Evolutionary conservation across 805 yeast species (phyloP).

Genomic region (Myxozyma lipomycoides): DNA sequence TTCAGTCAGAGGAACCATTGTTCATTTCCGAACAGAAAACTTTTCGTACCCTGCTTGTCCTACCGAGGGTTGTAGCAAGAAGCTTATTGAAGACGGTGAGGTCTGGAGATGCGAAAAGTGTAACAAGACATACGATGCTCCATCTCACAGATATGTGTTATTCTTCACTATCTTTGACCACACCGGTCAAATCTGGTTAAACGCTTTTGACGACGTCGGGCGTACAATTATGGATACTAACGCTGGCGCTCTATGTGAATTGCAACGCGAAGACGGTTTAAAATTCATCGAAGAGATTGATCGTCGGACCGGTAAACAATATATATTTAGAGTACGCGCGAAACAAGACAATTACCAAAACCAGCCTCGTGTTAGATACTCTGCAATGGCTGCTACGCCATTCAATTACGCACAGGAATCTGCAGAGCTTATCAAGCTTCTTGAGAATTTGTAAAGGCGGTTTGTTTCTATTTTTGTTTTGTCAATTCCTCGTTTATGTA

Average conservation of each 20-base stretch:
- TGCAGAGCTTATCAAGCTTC: slow-evolving; percentile 22
- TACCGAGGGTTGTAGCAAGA: slow-evolving; percentile 72
- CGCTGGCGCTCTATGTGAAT: slow-evolving; percentile 52
- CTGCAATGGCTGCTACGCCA: slow-evolving; percentile 48
- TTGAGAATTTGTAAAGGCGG: slow-evolving; percentile 17
- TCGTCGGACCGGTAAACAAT: slow-evolving; percentile 62
- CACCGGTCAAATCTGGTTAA: slow-evolving; percentile 80
- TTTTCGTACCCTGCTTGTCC: slow-evolving; percentile 89
- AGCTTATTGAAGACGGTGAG: slow-evolving; percentile 66
- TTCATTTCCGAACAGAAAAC: slow-evolving; percentile 66
- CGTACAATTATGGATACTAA: slow-evolving; percentile 60
- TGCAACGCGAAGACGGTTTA: slow-evolving; percentile 35
- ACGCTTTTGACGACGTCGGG: slow-evolving; percentile 84
- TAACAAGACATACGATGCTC: slow-evolving; percentile 61
- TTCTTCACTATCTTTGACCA: slow-evolving; percentile 73
- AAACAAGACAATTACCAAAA: slow-evolving; percentile 82
- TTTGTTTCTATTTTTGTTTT: neutral
- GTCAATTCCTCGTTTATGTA: slow-evolving; percentile 1
- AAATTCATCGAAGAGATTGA: slow-evolving; percentile 42
- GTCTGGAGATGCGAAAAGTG: slow-evolving; percentile 94
- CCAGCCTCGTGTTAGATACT: slow-evolving; percentile 68
- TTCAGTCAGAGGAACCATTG: slow-evolving; percentile 67
- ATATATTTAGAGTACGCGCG: slow-evolving; percentile 71
- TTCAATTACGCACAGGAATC: slow-evolving; percentile 35
- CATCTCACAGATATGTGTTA: slow-evolving; percentile 75